Conservation (phyloP, 2,329 filamentous ascomycete species). For the Neonectria sp. region DNA sequence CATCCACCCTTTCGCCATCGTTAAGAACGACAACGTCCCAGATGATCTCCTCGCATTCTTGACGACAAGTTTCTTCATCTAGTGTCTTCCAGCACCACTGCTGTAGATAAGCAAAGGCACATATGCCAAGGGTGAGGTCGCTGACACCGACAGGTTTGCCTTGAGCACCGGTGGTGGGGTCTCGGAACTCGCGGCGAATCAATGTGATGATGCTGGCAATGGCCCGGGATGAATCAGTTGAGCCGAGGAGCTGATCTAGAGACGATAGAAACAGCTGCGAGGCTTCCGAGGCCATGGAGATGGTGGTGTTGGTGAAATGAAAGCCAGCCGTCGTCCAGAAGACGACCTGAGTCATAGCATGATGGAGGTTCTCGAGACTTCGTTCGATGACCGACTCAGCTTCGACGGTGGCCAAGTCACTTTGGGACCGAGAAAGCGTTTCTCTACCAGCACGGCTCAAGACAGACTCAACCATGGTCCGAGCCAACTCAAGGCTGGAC, state of each 20-base stretch:
- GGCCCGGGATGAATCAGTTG: slow-evolving; percentile 78
- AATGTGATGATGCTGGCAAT: slow-evolving; percentile 77
- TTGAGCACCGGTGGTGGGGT: slow-evolving; percentile 71
- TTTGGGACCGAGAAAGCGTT: slow-evolving; percentile 60
- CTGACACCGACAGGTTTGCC: slow-evolving; percentile 73
- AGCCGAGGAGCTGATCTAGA: slow-evolving; percentile 76
- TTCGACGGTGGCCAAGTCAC: slow-evolving; percentile 65
- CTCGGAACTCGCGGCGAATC: slow-evolving; percentile 75
- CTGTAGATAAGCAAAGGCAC: slow-evolving; percentile 74
- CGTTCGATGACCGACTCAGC: slow-evolving; percentile 71
- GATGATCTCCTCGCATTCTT: slow-evolving; percentile 69
- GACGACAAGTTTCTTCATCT: slow-evolving; percentile 63
- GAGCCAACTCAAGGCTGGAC: slow-evolving; percentile 70
- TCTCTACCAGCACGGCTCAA: slow-evolving; percentile 68
- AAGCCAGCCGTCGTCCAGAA: slow-evolving; percentile 76
- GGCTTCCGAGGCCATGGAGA: slow-evolving; percentile 68
- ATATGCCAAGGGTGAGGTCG: slow-evolving; percentile 73
- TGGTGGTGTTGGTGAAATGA: slow-evolving; percentile 68
- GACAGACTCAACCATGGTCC: slow-evolving; percentile 68
- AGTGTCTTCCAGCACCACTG: slow-evolving; percentile 67
- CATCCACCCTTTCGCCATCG: slow-evolving; percentile 71
- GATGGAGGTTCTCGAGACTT: slow-evolving; percentile 70
- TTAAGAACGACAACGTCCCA: slow-evolving; percentile 78
- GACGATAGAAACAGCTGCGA: slow-evolving; percentile 72
- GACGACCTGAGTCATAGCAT: slow-evolving; percentile 70